Conservation (phyloP, 83 land plant genomes). For the Diphasiastrum complanatum region DNA sequence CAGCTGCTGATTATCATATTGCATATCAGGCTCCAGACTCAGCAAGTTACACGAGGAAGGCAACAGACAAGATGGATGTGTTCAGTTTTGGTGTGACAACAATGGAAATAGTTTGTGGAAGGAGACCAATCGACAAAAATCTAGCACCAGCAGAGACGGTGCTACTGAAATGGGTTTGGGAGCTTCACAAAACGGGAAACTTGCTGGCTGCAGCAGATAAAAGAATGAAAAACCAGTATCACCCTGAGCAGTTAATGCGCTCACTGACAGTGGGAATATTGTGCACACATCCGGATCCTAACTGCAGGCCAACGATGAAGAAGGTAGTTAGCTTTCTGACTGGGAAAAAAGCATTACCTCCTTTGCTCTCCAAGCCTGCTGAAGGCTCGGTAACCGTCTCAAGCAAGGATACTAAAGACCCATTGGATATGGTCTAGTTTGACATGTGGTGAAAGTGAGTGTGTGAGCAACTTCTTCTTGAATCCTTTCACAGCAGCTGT, state of each 20-base stretch:
- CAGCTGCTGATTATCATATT: neutral
- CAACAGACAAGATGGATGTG: constrained; percentile 2
- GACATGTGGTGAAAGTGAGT: too few species aligned
- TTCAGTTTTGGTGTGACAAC: constrained; percentile 3
- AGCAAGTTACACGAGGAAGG: neutral
- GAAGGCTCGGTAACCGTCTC: too few species aligned
- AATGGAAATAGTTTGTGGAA: constrained; percentile 6
- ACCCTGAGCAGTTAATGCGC: neutral
- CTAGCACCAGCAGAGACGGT: neutral
- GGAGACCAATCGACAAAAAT: neutral
- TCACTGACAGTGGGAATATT: neutral
- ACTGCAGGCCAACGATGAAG: neutral
- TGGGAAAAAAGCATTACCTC: too few species aligned
- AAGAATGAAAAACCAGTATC: neutral
- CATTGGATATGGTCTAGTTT: too few species aligned
- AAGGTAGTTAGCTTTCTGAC: neutral
- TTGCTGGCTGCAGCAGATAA: neutral
- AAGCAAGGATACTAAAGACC: too few species aligned
- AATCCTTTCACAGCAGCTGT: too few species aligned
- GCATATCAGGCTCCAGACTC: neutral
- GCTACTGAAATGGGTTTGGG: constrained; percentile 11
- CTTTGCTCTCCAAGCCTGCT: too few species aligned
- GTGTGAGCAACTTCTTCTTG: too few species aligned
- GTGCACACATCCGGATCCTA: constrained; percentile 1
- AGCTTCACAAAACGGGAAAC: neutral